Conservation (phyloP, 2,329 filamentous ascomycete genomes). For the Colletotrichum musicola region DNA sequence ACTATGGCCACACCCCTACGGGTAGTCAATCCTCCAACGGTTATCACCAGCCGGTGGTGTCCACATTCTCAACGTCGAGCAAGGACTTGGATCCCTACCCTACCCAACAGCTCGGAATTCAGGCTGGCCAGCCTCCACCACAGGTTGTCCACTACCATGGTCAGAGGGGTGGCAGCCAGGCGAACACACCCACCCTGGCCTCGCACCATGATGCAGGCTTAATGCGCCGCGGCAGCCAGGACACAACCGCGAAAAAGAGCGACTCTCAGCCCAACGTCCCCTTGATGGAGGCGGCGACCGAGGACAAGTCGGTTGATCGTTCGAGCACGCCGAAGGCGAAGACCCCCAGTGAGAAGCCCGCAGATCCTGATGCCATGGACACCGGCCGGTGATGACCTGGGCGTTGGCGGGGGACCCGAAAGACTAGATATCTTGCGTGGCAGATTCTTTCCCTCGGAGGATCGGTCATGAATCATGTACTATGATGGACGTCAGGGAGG, state of each 20-base stretch:
- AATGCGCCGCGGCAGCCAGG: slow-evolving; percentile 63
- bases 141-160: slow-evolving; percentile 78
- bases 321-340: slow-evolving; percentile 44
- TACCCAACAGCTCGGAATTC: slow-evolving; percentile 72
- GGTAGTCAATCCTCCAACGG: slow-evolving; percentile 63
- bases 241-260: slow-evolving; percentile 53
- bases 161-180: slow-evolving; percentile 75
- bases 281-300: slow-evolving; percentile 51
- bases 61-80: slow-evolving; percentile 78
- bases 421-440: slow-evolving; percentile 8
- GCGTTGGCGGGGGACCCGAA: not conserved
- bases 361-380: slow-evolving; percentile 41
- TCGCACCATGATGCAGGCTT: slow-evolving; percentile 63
- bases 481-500: slow-evolving; percentile 38
- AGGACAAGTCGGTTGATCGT: slow-evolving; percentile 49
- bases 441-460: slow-evolving; percentile 4
- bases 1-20: slow-evolving; percentile 36
- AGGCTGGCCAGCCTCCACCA: slow-evolving; percentile 72
- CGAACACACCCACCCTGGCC: slow-evolving; percentile 71
- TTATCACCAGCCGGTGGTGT: slow-evolving; percentile 77
- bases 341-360: slow-evolving; percentile 39
- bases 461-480: slow-evolving; percentile 37
- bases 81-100: slow-evolving; percentile 78
- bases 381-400: slow-evolving; percentile 44
- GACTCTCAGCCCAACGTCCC: slow-evolving; percentile 52